These are phyloP conservation scores for Calycina marina DNA, from an alignment of 2,329 filamentous ascomycete genomes.

Conservation along the genomic window DNA sequence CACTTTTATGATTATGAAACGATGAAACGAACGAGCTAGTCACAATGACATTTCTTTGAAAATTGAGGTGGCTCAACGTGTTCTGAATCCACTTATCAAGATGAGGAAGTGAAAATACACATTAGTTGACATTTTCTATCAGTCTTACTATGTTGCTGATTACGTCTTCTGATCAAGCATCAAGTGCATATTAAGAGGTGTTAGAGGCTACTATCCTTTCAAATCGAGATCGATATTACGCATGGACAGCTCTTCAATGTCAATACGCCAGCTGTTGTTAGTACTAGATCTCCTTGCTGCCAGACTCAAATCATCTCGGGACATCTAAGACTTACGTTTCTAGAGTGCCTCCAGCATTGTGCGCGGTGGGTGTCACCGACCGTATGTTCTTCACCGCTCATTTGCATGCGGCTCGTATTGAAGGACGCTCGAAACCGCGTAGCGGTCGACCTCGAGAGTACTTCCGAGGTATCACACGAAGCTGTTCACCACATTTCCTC, in stretches of 20 bases:
- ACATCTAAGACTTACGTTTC: constrained; percentile 31
- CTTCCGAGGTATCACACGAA: too few species aligned
- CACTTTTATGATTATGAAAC: too few species aligned
- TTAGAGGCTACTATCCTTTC: constrained; percentile 17
- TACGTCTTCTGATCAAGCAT: constrained; percentile 4
- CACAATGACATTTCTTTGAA: too few species aligned
- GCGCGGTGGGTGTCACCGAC: constrained; percentile 42
- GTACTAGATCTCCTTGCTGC: not conserved
- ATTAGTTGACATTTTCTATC: too few species aligned
- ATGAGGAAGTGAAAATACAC: too few species aligned
- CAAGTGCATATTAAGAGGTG: constrained; percentile 20
- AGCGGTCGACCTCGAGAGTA: too few species aligned
- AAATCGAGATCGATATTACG: constrained; percentile 49
- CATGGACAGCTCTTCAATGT: constrained; percentile 53
- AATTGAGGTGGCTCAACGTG: too few species aligned
- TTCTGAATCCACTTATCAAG: too few species aligned
- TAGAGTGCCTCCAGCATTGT: constrained; percentile 52
- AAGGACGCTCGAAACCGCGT: too few species aligned
- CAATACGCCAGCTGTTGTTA: constrained; percentile 30
- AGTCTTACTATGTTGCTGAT: too few species aligned
- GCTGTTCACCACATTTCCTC: too few species aligned
- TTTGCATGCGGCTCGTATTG: constrained; percentile 36
- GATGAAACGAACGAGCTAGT: too few species aligned
- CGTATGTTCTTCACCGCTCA: constrained; percentile 15
- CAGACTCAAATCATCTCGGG: not conserved